phyloP scores from a whole-genome alignment of 768 basidiomycete genomes.

The Tephrocybe sp. region DNA sequence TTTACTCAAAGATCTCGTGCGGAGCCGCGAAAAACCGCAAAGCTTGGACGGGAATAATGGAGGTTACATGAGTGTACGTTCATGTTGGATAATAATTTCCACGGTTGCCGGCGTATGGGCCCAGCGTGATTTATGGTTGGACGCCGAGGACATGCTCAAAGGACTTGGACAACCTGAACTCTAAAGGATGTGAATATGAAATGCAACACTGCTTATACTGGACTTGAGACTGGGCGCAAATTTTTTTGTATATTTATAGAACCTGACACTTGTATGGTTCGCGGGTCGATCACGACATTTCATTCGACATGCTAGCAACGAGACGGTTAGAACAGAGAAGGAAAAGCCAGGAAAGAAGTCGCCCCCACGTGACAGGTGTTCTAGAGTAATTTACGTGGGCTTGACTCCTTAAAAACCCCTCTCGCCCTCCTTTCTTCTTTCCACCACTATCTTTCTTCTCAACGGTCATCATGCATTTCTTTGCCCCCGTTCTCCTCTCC shows the following conservation, averaged over 20 bases:
- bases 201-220: too few species aligned
- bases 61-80: conserved; percentile 36
- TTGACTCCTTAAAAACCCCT: conserved; percentile 21
- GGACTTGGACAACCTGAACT: conserved; percentile 14
- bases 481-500: conserved; percentile 44
- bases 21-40: conserved; percentile 14
- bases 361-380: conserved; percentile 17
- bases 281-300: background rate
- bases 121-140: conserved; percentile 79
- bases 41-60: background rate
- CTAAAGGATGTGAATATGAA: conserved; percentile 1
- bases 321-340: background rate
- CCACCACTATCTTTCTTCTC: conserved; percentile 2
- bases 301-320: background rate
- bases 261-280: conserved; percentile 12
- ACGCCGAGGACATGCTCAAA: conserved; percentile 58
- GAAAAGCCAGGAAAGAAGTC: conserved; percentile 9
- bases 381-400: conserved; percentile 14
- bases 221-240: too few species aligned
- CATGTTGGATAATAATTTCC: conserved; percentile 77
- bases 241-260: too few species aligned
- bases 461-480: conserved; percentile 41
- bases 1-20: conserved; percentile 40
- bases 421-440: conserved; percentile 5
- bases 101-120: conserved; percentile 71